Evolutionary conservation across 305 asterid genomes (phyloP).

Genomic region (Fraxinus nigra): DNA sequence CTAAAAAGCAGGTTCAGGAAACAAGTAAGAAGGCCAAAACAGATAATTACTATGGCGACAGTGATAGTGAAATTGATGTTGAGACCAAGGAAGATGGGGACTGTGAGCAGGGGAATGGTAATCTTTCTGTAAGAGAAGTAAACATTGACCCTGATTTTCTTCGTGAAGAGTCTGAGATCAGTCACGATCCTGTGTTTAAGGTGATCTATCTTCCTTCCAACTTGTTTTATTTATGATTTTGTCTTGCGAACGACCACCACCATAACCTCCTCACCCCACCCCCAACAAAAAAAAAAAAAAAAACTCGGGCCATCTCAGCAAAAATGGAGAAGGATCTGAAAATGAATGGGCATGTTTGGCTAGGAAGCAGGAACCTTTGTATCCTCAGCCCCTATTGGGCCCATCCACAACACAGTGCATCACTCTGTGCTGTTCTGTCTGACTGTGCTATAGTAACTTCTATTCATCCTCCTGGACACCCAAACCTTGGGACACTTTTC

Average conservation of each 20-base stretch:
- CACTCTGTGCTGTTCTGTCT: neutral
- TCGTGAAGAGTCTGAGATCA: constrained; percentile 57
- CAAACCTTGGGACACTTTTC: neutral
- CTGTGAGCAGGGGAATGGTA: constrained; percentile 30
- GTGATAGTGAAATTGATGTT: constrained; percentile 68
- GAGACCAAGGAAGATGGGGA: constrained; percentile 42
- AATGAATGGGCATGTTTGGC: neutral
- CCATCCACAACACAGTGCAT: neutral
- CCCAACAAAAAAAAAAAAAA: neutral
- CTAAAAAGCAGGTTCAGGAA: constrained; percentile 46
- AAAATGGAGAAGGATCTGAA: neutral
- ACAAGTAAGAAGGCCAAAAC: constrained; percentile 36
- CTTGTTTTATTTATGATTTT: neutral
- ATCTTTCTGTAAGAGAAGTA: constrained; percentile 38
- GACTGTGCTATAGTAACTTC: neutral
- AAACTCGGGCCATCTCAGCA: neutral
- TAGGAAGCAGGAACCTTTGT: neutral
- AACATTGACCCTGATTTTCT: constrained; percentile 62
- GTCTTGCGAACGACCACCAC: neutral
- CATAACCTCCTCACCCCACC: neutral
- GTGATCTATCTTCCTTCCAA: constrained; percentile 31
- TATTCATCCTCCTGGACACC: neutral
- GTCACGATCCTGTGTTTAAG: constrained; percentile 64
- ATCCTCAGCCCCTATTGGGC: neutral
- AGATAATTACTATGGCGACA: constrained; percentile 61